phyloP scores from a whole-genome alignment of 352 stramenopile species.

The Hyaloperonospora arabidopsidis region DNA sequence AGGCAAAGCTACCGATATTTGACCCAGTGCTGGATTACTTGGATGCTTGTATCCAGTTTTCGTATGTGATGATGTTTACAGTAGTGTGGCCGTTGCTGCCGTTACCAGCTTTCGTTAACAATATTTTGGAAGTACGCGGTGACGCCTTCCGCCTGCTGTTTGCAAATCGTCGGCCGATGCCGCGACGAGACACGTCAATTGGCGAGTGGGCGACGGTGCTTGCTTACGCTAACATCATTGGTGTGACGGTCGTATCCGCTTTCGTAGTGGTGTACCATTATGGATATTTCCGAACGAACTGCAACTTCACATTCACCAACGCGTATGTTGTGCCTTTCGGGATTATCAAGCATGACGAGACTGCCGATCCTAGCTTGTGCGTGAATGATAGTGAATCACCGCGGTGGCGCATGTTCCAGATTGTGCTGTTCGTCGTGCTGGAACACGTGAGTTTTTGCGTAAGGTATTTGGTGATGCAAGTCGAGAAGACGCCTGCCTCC shows the following conservation, averaged over 20 bases:
- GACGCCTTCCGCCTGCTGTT: slow-evolving; percentile 80
- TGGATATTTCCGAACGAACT: slow-evolving; percentile 65
- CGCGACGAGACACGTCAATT: slow-evolving; percentile 71
- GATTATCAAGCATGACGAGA: slow-evolving; percentile 33
- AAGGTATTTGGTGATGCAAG: slow-evolving; percentile 75
- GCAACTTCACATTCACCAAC: slow-evolving; percentile 64
- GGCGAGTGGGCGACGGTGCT: slow-evolving; percentile 80
- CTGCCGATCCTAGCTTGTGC: slow-evolving; percentile 31
- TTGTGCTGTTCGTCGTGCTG: slow-evolving; percentile 73
- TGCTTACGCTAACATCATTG: slow-evolving; percentile 81
- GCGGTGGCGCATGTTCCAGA: slow-evolving; percentile 70
- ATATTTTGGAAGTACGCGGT: slow-evolving; percentile 78
- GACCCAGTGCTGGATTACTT: slow-evolving; percentile 83
- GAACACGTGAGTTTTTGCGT: slow-evolving; percentile 80
- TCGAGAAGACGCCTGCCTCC: slow-evolving; percentile 62
- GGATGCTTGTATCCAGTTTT: slow-evolving; percentile 85
- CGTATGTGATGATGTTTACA: slow-evolving; percentile 87
- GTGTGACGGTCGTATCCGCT: slow-evolving; percentile 69
- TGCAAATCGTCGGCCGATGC: slow-evolving; percentile 72
- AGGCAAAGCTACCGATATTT: slow-evolving; percentile 76
- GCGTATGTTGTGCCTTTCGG: slow-evolving; percentile 75
- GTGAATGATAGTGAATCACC: slow-evolving; percentile 34
- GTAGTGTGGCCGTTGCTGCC: slow-evolving; percentile 84
- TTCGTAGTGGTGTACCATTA: slow-evolving; percentile 84
- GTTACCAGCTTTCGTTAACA: slow-evolving; percentile 81